These are phyloP conservation scores for Colletotrichum destructivum DNA, from an alignment of 2,329 filamentous ascomycete genomes.

Conservation along the genomic window DNA sequence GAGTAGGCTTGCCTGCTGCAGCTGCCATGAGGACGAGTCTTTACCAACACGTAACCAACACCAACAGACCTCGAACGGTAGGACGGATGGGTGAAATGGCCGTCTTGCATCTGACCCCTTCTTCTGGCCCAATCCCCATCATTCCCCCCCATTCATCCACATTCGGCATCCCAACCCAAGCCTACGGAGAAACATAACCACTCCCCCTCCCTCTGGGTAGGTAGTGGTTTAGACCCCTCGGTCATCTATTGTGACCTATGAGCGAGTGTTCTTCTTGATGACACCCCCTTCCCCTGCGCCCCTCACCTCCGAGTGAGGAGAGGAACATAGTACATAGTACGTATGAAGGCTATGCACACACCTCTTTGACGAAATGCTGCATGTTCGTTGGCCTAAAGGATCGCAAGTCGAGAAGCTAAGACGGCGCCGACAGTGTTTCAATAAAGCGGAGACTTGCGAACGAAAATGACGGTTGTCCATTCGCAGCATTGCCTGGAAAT, in stretches of 20 bases:
- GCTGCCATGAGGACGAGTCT: background rate
- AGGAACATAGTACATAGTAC: no score
- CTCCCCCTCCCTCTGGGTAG: background rate
- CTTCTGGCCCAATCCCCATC: conserved; percentile 17
- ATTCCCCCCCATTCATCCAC: conserved; percentile 34
- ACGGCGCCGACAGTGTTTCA: conserved; percentile 37
- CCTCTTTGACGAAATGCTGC: conserved; percentile 32
- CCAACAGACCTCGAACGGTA: background rate
- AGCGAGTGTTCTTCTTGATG: conserved; percentile 4
- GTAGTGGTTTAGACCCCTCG: background rate
- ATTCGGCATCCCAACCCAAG: conserved; percentile 26
- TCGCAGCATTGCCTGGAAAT: conserved; percentile 27
- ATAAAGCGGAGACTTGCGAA: conserved; percentile 36
- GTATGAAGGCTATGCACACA: conserved; percentile 7
- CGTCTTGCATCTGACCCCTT: conserved; percentile 7
- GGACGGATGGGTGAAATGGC: conserved; percentile 2
- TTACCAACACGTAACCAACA: conserved; percentile 4
- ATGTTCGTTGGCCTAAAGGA: conserved; percentile 31
- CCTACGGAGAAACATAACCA: conserved; percentile 16
- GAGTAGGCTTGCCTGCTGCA: background rate
- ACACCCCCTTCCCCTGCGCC: conserved; percentile 16
- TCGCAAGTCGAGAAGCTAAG: conserved; percentile 32
- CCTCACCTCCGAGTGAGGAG: no score
- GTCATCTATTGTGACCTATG: background rate
- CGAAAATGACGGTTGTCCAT: conserved; percentile 19